These are phyloP conservation scores for Chaetomium sp. DNA, from an alignment of 2,329 filamentous ascomycete genomes.

Conservation along the genomic window DNA sequence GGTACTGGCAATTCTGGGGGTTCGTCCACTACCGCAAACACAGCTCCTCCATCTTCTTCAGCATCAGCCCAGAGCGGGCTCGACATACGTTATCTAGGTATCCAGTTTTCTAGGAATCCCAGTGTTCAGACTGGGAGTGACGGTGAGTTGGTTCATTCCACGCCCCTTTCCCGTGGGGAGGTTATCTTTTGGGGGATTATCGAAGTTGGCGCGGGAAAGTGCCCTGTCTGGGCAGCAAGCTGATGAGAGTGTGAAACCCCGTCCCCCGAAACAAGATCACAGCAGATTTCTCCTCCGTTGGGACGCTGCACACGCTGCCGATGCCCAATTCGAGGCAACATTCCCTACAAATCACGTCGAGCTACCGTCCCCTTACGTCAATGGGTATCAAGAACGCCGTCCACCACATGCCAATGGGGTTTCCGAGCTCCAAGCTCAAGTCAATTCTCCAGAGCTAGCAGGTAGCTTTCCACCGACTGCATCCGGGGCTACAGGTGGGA, in stretches of 20 bases:
- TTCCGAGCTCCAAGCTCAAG: constrained; percentile 16
- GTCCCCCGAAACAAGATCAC: constrained; percentile 32
- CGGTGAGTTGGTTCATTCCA: constrained; percentile 30
- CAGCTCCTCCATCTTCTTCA: constrained; percentile 15
- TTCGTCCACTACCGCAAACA: constrained; percentile 12
- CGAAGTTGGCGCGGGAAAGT: neutral
- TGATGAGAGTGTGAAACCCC: constrained; percentile 5
- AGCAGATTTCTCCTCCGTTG: constrained; percentile 41
- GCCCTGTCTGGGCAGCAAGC: neutral
- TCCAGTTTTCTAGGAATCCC: constrained; percentile 41
- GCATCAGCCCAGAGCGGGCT: constrained; percentile 23
- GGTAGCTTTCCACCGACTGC: constrained; percentile 25
- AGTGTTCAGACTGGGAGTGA: constrained; percentile 25
- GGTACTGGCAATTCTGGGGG: neutral
- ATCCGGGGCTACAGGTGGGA: constrained; percentile 12
- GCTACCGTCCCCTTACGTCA: constrained; percentile 42
- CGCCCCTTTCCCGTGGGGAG: neutral
- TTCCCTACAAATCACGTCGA: constrained; percentile 42
- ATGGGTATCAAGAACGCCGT: constrained; percentile 7
- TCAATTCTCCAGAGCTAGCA: constrained; percentile 13
- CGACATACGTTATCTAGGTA: constrained; percentile 43
- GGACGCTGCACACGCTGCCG: constrained; percentile 40
- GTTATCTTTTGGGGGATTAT: neutral
- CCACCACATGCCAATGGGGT: constrained; percentile 9
- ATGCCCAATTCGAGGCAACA: constrained; percentile 41